These are phyloP conservation scores for Nematodospora anomalae DNA, from an alignment of 1,139 yeast genomes.

Conservation along the genomic window DNA sequence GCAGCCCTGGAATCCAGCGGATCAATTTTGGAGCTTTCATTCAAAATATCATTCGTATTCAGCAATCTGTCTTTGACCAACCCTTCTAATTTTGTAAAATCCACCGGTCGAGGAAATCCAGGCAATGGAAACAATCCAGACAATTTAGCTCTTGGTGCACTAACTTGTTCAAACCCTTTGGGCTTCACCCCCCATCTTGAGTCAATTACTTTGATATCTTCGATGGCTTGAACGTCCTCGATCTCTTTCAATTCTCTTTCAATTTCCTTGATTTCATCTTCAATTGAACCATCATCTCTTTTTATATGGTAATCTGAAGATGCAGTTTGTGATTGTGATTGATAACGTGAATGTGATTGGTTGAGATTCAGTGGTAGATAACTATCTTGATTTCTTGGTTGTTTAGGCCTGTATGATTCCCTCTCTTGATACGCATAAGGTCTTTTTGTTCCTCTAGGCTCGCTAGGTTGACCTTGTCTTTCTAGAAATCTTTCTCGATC, in stretches of 20 bases:
- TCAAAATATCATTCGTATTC: conserved; percentile 40
- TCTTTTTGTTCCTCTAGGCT: conserved; percentile 4
- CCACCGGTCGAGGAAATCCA: conserved; percentile 62
- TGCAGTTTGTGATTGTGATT: background rate
- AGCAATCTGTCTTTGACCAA: conserved; percentile 39
- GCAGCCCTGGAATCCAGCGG: conserved; percentile 54
- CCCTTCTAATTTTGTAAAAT: conserved; percentile 55
- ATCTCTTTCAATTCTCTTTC: conserved; percentile 21
- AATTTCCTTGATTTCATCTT: conserved; percentile 4
- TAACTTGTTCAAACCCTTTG: conserved; percentile 70
- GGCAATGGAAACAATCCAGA: conserved; percentile 82
- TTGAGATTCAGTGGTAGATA: background rate
- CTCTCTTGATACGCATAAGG: background rate
- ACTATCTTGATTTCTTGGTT: background rate
- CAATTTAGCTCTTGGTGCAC: conserved; percentile 78
- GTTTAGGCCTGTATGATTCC: conserved; percentile 5
- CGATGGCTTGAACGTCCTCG: conserved; percentile 24
- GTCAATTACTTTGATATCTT: conserved; percentile 40
- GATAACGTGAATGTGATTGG: background rate
- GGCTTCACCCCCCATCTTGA: conserved; percentile 78
- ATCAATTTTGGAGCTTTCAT: conserved; percentile 46
- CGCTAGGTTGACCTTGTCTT: background rate
- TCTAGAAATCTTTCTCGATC: background rate
- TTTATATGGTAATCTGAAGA: background rate
- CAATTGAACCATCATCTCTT: background rate